These are phyloP conservation scores for Toxicodendron radicans DNA, from an alignment of 345 rosid genomes.

Conservation along the genomic window DNA sequence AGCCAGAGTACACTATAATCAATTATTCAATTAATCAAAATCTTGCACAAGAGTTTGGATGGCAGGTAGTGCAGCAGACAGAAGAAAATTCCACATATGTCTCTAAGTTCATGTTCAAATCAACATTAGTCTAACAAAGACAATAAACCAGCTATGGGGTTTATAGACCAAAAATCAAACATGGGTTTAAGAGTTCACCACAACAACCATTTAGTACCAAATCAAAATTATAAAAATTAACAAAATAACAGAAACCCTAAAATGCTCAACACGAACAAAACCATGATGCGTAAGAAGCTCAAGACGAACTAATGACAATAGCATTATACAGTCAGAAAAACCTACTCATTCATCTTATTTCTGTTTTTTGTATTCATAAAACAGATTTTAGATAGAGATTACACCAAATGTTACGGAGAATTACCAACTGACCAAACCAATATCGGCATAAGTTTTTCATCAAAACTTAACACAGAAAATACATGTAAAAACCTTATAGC, in stretches of 20 bases:
- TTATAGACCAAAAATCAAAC: background rate
- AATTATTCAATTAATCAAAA: too few relatives aligned
- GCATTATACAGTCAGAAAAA: background rate
- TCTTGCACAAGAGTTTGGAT: background rate
- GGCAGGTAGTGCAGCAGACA: too few relatives aligned
- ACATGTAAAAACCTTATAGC: too few relatives aligned
- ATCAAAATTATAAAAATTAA: background rate
- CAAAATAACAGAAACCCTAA: background rate
- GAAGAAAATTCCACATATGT: background rate
- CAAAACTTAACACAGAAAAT: background rate
- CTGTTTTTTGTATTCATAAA: background rate
- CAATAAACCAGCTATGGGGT: background rate
- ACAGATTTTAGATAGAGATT: background rate
- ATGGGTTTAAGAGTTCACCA: background rate
- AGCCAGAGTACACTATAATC: too few relatives aligned
- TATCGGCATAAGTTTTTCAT: background rate
- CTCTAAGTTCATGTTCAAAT: background rate
- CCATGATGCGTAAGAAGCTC: background rate
- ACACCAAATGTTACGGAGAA: background rate
- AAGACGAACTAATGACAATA: background rate
- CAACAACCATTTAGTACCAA: background rate
- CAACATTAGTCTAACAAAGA: background rate
- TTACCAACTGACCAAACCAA: background rate
- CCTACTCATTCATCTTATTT: background rate
- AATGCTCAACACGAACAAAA: conserved; percentile 4